Evolutionary conservation across 495 filamentous ascomycete species (phyloP).

Genomic region (Daldinia grandis): DNA sequence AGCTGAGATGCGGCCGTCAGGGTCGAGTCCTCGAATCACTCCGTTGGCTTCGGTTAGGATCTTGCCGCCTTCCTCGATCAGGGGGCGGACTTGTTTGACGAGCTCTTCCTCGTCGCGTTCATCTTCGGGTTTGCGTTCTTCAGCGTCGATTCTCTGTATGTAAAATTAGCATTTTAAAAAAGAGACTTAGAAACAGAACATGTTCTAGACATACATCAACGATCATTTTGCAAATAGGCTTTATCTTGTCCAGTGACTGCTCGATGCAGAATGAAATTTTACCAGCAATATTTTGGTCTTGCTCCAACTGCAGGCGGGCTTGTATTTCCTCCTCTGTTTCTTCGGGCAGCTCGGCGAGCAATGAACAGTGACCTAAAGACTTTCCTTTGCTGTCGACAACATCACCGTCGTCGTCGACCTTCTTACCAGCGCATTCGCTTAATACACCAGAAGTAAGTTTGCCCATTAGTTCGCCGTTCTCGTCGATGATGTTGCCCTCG

Average conservation of each 20-base stretch:
- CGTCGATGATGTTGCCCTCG: conserved; percentile 83
- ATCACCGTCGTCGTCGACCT: conserved; percentile 86
- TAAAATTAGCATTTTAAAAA: not conserved
- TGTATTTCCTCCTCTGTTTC: conserved; percentile 62
- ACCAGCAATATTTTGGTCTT: conserved; percentile 77
- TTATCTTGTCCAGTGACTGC: conserved; percentile 82
- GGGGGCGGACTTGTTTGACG: conserved; percentile 82
- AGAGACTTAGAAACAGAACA: not conserved
- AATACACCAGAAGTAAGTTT: conserved; percentile 79
- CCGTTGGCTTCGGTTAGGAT: conserved; percentile 91
- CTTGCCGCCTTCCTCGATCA: conserved; percentile 83
- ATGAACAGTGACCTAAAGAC: conserved; percentile 79
- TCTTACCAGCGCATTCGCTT: conserved; percentile 73
- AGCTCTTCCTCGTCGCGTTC: conserved; percentile 91
- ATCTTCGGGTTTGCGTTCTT: conserved; percentile 84
- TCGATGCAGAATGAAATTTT: conserved; percentile 79
- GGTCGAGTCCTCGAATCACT: conserved; percentile 87
- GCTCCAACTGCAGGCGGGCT: conserved; percentile 64
- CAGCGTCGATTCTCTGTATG: conserved; percentile 74
- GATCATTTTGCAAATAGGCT: conserved; percentile 88
- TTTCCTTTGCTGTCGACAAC: conserved; percentile 85
- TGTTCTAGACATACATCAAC: conserved; percentile 68
- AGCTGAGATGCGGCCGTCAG: conserved; percentile 84
- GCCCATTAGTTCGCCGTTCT: conserved; percentile 82
- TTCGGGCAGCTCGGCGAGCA: conserved; percentile 76